phyloP scores from a whole-genome alignment of 2,329 filamentous ascomycete species.

The Colletotrichum shisoi region DNA sequence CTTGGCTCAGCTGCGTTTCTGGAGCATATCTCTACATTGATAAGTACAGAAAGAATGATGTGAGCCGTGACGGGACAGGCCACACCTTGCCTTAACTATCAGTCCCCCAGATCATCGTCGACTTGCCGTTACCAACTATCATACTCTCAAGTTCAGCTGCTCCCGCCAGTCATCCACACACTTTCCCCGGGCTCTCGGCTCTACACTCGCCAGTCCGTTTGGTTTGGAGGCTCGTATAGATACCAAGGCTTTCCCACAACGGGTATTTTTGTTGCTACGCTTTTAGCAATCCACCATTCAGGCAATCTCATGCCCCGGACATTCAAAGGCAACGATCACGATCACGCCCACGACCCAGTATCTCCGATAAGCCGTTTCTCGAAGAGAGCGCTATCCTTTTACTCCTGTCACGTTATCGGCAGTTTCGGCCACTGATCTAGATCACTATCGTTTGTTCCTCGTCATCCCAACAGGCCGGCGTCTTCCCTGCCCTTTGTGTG shows the following conservation, averaged over 20 bases:
- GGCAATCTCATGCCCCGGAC: slow-evolving; percentile 16
- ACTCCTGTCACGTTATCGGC: too few relatives aligned
- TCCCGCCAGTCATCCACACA: slow-evolving; percentile 12
- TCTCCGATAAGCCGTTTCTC: neutral
- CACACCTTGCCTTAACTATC: slow-evolving; percentile 3
- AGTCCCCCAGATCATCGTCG: slow-evolving; percentile 25
- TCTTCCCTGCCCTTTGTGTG: neutral
- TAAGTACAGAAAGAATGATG: slow-evolving; percentile 1
- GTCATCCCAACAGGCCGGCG: neutral
- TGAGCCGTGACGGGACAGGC: slow-evolving; percentile 10
- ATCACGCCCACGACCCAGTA: too few relatives aligned
- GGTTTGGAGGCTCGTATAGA: slow-evolving; percentile 33
- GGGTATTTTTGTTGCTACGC: neutral
- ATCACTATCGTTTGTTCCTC: too few relatives aligned
- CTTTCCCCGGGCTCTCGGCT: slow-evolving; percentile 6
- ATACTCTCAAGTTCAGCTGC: slow-evolving; percentile 4
- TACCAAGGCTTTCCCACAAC: slow-evolving; percentile 29
- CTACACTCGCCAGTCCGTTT: slow-evolving; percentile 21
- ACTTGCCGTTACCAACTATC: slow-evolving; percentile 23
- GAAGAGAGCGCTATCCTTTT: neutral
- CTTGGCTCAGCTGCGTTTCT: neutral
- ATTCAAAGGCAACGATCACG: neutral
- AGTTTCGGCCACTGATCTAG: neutral
- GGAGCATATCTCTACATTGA: neutral
- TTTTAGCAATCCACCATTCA: neutral